A percentile compares a stretch with the other conserved stretches of the same genome.
Evolutionary conservation across 305 asterid genomes (phyloP).

Genomic region (Withania somnifera): DNA sequence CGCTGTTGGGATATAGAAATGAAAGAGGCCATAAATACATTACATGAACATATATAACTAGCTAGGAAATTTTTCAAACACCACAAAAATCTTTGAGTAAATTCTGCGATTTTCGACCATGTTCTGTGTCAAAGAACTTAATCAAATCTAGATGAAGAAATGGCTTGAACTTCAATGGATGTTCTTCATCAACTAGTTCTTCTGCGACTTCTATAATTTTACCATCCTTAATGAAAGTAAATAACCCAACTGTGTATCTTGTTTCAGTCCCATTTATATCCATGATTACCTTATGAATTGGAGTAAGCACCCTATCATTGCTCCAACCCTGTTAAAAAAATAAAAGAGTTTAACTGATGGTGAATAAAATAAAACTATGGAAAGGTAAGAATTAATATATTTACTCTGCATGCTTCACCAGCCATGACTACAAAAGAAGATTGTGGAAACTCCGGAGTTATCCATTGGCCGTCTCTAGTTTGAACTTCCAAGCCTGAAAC

Average conservation of each 20-base stretch:
- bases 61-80: constrained; percentile 10
- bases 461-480: constrained; percentile 48
- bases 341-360: neutral
- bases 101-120: constrained; percentile 34
- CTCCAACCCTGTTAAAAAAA: constrained; percentile 36
- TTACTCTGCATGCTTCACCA: constrained; percentile 49
- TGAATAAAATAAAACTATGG: neutral
- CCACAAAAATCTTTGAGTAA: constrained; percentile 48
- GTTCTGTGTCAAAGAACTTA: constrained; percentile 27
- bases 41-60: neutral
- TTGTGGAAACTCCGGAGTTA: constrained; percentile 31
- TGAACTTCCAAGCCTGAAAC: constrained; percentile 38
- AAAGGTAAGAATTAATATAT: neutral
- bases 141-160: constrained; percentile 34
- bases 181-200: constrained; percentile 42
- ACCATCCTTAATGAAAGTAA: constrained; percentile 28
- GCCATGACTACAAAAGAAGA: constrained; percentile 50
- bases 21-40: neutral
- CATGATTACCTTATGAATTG: constrained; percentile 38
- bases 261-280: constrained; percentile 25
- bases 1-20: neutral
- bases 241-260: constrained; percentile 30
- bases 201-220: constrained; percentile 31
- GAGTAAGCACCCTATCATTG: constrained; percentile 34
- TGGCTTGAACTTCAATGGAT: constrained; percentile 48